Evolutionary conservation across 2,329 filamentous ascomycete genomes (phyloP).

Genomic region (Cladobotryum protrusum): DNA sequence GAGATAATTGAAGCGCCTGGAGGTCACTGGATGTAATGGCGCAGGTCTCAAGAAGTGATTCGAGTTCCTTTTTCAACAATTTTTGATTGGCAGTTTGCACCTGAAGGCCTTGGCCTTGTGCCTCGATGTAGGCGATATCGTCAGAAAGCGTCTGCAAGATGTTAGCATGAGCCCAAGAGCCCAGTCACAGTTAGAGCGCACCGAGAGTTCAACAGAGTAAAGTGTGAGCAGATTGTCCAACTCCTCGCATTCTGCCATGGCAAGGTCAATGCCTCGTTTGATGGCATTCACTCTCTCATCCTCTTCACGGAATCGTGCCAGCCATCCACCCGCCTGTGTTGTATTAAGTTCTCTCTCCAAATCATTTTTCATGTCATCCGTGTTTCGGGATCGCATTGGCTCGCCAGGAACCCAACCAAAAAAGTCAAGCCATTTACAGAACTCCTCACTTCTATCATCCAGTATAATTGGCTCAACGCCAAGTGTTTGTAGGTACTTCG

Average conservation of each 20-base stretch:
- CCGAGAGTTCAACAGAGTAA: constrained; percentile 89
- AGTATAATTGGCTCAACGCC: constrained; percentile 73
- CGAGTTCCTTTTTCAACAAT: constrained; percentile 80
- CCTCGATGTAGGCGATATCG: constrained; percentile 95
- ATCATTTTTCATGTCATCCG: constrained; percentile 75
- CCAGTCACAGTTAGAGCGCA: constrained; percentile 39
- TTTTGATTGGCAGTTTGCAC: constrained; percentile 98
- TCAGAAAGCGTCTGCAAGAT: constrained; percentile 72
- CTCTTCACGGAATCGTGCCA: constrained; percentile 76
- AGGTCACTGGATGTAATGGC: constrained; percentile 75
- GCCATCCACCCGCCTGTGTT: constrained; percentile 87
- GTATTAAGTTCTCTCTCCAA: constrained; percentile 83
- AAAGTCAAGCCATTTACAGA: constrained; percentile 75
- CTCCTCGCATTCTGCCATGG: constrained; percentile 94
- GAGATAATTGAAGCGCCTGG: constrained; percentile 64
- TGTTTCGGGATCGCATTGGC: constrained; percentile 65
- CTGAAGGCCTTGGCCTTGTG: constrained; percentile 92
- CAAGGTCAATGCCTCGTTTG: constrained; percentile 76
- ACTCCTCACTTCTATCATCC: constrained; percentile 69
- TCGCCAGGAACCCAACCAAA: constrained; percentile 81
- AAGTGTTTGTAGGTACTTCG: constrained; percentile 69
- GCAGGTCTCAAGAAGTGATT: constrained; percentile 83
- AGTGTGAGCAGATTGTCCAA: constrained; percentile 88
- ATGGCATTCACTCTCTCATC: constrained; percentile 86
- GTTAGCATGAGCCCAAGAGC: not conserved